Percentiles rank a stretch among this genome's conserved stretches.
Evolutionary conservation across 225 moss, liverwort and hornwort species (phyloP).

Genomic region (Physcomitrium patens): DNA sequence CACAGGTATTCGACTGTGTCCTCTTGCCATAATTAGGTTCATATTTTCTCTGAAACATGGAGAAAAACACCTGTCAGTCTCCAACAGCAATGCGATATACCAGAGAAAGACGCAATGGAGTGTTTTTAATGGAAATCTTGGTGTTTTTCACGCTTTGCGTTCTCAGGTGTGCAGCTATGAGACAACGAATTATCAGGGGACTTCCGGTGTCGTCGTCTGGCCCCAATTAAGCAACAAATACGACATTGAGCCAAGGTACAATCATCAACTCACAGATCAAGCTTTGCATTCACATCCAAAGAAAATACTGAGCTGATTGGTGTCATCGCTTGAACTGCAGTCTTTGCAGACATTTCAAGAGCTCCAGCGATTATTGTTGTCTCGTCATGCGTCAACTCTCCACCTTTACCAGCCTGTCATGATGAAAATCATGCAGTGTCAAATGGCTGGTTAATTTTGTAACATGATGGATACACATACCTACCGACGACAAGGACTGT

Average conservation of each 20-base stretch:
- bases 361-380: constrained; percentile 85
- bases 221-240: constrained; percentile 10
- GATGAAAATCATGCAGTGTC: background rate
- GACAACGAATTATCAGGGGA: background rate
- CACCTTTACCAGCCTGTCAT: constrained; percentile 71
- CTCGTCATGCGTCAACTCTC: constrained; percentile 81
- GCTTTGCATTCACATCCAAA: constrained; percentile 78
- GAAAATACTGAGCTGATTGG: constrained; percentile 80
- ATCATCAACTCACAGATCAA: constrained; percentile 63
- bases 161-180: background rate
- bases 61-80: constrained; percentile 9
- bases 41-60: constrained; percentile 65
- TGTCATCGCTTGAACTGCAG: constrained; percentile 84
- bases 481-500: constrained; percentile 1
- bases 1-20: constrained; percentile 85
- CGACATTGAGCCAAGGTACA: background rate
- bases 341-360: constrained; percentile 79
- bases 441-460: background rate
- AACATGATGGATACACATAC: background rate
- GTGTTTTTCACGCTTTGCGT: background rate
- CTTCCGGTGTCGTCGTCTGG: background rate
- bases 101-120: background rate
- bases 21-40: constrained; percentile 79
- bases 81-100: background rate
- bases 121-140: background rate